These are phyloP conservation scores for Aspergillus sclerotialis DNA, from an alignment of 2,329 filamentous ascomycete genomes.

Conservation along the genomic window DNA sequence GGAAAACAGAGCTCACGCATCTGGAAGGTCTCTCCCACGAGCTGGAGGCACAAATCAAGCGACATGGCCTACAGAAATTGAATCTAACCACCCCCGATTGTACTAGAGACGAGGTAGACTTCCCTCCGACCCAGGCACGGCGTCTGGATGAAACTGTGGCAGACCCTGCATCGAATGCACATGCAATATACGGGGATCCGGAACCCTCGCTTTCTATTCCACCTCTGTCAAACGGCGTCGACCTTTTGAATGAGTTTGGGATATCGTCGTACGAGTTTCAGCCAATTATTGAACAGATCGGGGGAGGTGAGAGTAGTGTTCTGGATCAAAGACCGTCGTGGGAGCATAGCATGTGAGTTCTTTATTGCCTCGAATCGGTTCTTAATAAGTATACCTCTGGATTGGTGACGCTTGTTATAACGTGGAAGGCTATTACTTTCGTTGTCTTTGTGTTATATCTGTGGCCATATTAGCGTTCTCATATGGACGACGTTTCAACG, in stretches of 20 bases:
- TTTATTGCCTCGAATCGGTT: too few relatives aligned
- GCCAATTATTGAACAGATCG: slow-evolving; percentile 30
- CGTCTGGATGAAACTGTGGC: background rate
- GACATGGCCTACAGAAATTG: slow-evolving; percentile 21
- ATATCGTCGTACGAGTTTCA: slow-evolving; percentile 33
- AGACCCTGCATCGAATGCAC: background rate
- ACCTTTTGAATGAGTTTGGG: slow-evolving; percentile 28
- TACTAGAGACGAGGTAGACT: too few relatives aligned
- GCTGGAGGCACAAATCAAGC: slow-evolving; percentile 15
- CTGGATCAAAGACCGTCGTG: too few relatives aligned
- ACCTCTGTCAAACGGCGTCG: slow-evolving; percentile 13
- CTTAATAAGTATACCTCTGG: too few relatives aligned
- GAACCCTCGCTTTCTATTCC: background rate
- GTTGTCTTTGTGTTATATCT: too few relatives aligned
- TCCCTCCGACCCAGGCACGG: too few relatives aligned
- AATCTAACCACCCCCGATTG: slow-evolving; percentile 8
- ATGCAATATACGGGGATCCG: too few relatives aligned
- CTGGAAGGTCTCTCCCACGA: slow-evolving; percentile 24
- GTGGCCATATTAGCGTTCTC: too few relatives aligned
- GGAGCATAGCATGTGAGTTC: too few relatives aligned
- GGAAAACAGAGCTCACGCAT: slow-evolving; percentile 25
- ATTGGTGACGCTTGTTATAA: too few relatives aligned
- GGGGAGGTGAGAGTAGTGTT: slow-evolving; percentile 4
- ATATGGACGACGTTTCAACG: too few relatives aligned
- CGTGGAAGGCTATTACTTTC: too few relatives aligned